Percentiles rank a stretch among this genome's conserved stretches.
Evolutionary conservation across 2,329 filamentous ascomycete genomes (phyloP).

Genomic region (Clonostachys rosea): DNA sequence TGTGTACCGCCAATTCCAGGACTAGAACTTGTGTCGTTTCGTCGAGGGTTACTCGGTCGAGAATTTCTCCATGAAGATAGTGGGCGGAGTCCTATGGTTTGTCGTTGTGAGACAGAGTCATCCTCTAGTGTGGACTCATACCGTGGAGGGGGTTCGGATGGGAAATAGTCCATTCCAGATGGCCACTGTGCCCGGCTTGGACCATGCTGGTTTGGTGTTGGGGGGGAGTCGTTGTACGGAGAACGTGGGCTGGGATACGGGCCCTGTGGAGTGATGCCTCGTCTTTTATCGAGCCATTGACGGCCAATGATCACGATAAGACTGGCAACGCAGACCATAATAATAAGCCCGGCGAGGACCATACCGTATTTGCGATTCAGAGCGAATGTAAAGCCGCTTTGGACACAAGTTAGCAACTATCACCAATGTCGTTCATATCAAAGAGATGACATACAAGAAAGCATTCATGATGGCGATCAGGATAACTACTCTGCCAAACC

Average conservation of each 20-base stretch:
- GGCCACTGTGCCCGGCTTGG: not conserved
- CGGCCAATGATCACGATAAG: slow-evolving; percentile 26
- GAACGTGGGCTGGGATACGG: not conserved
- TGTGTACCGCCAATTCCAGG: no score
- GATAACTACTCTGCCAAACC: slow-evolving; percentile 51
- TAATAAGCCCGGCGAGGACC: slow-evolving; percentile 40
- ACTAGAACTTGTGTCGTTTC: no score
- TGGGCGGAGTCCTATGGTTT: slow-evolving; percentile 1
- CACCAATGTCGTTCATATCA: not conserved
- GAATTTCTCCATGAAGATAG: slow-evolving; percentile 18
- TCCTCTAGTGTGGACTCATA: slow-evolving; percentile 1
- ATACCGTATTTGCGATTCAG: slow-evolving; percentile 39
- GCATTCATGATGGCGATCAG: slow-evolving; percentile 49
- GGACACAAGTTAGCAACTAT: not conserved
- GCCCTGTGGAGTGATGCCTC: not conserved
- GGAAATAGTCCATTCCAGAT: not conserved
- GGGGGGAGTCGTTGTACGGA: not conserved
- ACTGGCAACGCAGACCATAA: slow-evolving; percentile 35
- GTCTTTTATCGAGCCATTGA: slow-evolving; percentile 14
- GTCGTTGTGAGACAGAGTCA: not conserved
- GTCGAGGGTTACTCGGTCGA: no score
- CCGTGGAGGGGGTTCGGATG: slow-evolving; percentile 1
- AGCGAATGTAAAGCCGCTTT: slow-evolving; percentile 53
- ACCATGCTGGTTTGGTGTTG: not conserved
- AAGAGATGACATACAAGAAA: slow-evolving; percentile 40